Base-by-base conservation (phyloP, 139 green algal species). In the Tetraselmis striata region DNA sequence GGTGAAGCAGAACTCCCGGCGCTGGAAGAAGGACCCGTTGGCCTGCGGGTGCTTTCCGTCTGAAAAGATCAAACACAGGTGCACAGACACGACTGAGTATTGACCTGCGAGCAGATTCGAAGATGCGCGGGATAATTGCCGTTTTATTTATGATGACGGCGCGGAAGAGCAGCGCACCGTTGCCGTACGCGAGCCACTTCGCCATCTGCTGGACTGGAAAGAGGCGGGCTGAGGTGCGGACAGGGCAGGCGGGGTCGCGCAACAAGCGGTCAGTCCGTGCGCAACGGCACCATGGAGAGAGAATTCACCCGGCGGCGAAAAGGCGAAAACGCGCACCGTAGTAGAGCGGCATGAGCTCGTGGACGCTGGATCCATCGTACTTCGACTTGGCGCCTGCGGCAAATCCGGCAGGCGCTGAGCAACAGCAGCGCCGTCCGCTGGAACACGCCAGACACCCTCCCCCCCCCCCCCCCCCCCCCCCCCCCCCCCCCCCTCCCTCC, bases 1-100 rank as follows among this genome's bases (percentile, higher is more conserved):
- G 0, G 97, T 99, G 90, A 98, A 99, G 90, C 95, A 99, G 77
- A 99, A 97, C 86, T 99, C 97, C 0, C 97, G 87, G 0, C 90
- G 86, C 76, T 90, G 87, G 82, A 96, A 94, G 85, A 93, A 98
- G 27, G 75, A 81, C 23, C 76, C 30, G 67, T 98, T 94, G 2
- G 91, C 91, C 76, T 91, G 86, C 0, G 92, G 84, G 81, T 97
- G 93, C 81, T 93, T 95, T 83, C 85, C 82, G 81, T 97, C n/a
- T n/a, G n/a, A n/a, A n/a, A n/a, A n/a, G n/a, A n/a, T n/a, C n/a
- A n/a, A n/a, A n/a, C n/a, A n/a, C n/a, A n/a, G n/a, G n/a, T n/a
- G n/a, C n/a, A n/a, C n/a, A n/a, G n/a, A n/a, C n/a, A n/a, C n/a
- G n/a, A n/a, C n/a, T n/a, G n/a, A n/a, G n/a, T n/a, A n/a, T n/a